Evolutionary conservation across 2,329 filamentous ascomycete species (phyloP).

Genomic region (Podosphaera leucotricha): DNA sequence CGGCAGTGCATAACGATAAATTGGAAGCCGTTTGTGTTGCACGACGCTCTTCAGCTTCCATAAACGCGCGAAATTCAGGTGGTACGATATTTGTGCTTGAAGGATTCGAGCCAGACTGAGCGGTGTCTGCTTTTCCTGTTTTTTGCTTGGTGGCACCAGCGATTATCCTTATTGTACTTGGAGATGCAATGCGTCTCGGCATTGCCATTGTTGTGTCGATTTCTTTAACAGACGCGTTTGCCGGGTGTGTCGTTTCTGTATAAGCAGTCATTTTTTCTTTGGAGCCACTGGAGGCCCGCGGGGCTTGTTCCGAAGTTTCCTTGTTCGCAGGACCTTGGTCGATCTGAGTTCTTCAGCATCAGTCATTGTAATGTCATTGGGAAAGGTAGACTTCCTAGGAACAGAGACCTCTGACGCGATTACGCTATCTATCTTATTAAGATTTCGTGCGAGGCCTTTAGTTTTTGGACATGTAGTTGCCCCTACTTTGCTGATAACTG

Average conservation of each 20-base stretch:
- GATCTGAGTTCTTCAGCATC: neutral
- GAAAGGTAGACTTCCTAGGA: neutral
- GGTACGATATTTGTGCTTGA: no score
- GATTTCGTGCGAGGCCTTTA: neutral
- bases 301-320: neutral
- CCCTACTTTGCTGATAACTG: neutral
- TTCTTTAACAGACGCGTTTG: neutral
- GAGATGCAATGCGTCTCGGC: neutral
- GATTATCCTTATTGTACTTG: neutral
- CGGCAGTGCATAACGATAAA: no score
- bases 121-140: no score
- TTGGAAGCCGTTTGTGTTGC: no score
- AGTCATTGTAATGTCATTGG: neutral
- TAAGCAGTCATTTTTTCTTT: neutral
- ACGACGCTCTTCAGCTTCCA: no score
- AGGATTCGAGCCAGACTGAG: no score
- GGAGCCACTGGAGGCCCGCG: neutral
- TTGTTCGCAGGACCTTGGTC: neutral
- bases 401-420: neutral
- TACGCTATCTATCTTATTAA: neutral
- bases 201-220: no score
- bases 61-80: no score
- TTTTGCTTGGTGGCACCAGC: no score
- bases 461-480: neutral
- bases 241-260: neutral